These are phyloP conservation scores for Pleochaeta shiraiana DNA, from an alignment of 2,329 filamentous ascomycete species.

Conservation along the genomic window DNA sequence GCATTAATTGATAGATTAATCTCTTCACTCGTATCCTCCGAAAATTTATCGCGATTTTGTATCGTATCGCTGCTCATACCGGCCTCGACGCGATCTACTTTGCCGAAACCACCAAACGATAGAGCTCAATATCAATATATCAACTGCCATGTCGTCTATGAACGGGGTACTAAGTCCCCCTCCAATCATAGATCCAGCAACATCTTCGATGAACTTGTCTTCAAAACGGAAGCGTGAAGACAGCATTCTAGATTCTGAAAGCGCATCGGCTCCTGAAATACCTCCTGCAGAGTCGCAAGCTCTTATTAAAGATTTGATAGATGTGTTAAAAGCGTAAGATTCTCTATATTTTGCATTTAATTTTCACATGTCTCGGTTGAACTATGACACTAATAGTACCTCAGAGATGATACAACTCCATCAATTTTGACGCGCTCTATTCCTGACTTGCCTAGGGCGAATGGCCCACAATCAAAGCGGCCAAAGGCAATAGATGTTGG, in stretches of 20 bases:
- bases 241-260: constrained; percentile 17
- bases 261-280: constrained; percentile 7
- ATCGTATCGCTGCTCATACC: no score
- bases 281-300: constrained; percentile 18
- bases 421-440: constrained; percentile 33
- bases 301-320: constrained; percentile 23
- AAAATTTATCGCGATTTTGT: no score
- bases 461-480: constrained; percentile 36
- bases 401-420: constrained; percentile 31
- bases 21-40: no score
- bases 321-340: constrained; percentile 23
- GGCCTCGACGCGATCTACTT: no score
- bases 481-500: constrained; percentile 30
- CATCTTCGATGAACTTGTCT: constrained; percentile 18
- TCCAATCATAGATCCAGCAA: constrained; percentile 13
- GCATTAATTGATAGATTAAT: no score
- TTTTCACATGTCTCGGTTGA: constrained; percentile 6
- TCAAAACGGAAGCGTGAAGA: constrained; percentile 38
- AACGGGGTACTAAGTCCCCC: constrained; percentile 24
- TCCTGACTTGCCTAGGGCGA: constrained; percentile 22
- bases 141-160: constrained; percentile 17
- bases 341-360: background rate
- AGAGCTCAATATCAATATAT: no score
- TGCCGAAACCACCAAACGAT: no score
- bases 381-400: background rate